Evolutionary conservation across 164 flowering plant species (phyloP).

Genomic region (Taxillus chinensis): DNA sequence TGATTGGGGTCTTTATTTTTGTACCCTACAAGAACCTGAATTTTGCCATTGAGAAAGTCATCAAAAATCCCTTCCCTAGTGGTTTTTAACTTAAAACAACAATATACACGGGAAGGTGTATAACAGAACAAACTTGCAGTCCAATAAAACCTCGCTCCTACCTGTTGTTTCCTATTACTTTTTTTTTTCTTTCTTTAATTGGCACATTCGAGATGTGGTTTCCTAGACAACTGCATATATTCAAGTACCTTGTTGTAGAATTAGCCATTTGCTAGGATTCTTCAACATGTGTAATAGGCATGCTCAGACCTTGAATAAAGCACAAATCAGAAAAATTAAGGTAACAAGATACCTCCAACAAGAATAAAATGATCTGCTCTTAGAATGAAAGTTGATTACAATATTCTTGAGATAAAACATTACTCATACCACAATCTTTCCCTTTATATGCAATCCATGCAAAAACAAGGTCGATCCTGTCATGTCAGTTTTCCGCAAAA

Average conservation of each 20-base stretch:
- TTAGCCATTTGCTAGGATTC: conserved; percentile 99
- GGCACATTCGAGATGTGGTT: too few species aligned
- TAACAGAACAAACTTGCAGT: too few species aligned
- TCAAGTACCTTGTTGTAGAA: conserved; percentile 64
- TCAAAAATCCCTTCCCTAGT: neutral
- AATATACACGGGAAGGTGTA: too few species aligned
- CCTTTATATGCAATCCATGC: conserved; percentile 95
- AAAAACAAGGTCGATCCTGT: conserved; percentile 62
- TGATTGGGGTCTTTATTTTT: conserved; percentile 82
- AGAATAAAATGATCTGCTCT: conserved; percentile 5
- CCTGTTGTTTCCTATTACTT: too few species aligned
- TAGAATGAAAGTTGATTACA: neutral
- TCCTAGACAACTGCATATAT: neutral
- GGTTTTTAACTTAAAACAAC: neutral
- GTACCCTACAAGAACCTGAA: conserved; percentile 83
- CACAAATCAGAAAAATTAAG: conserved; percentile 1
- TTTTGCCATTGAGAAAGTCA: conserved; percentile 5
- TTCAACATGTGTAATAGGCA: conserved; percentile 97
- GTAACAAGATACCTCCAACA: neutral
- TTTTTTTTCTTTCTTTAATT: too few species aligned
- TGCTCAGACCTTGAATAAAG: conserved; percentile 69
- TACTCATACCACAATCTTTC: conserved; percentile 78
- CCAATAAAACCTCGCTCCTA: too few species aligned
- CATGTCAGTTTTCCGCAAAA: conserved; percentile 75
- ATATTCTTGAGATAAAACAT: neutral